Percentiles rank a stretch among this genome's conserved stretches.
phyloP scores from a whole-genome alignment of 2,329 filamentous ascomycete genomes.

The Diaporthe australafricana region DNA sequence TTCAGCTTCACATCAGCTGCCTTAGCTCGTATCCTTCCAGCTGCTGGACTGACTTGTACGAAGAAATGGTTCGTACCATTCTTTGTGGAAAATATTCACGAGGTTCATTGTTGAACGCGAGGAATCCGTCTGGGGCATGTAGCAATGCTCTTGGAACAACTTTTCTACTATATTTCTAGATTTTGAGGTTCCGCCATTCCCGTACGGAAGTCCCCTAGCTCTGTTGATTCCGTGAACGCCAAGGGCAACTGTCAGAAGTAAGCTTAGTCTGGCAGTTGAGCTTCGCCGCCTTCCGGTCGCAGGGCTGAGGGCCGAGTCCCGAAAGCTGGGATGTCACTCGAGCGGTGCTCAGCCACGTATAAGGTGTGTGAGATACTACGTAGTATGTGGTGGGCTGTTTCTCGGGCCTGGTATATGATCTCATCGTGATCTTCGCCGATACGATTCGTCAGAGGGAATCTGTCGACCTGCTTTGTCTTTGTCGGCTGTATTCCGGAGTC shows the following conservation, averaged over 20 bases:
- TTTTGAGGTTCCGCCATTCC: not conserved
- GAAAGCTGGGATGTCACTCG: not conserved
- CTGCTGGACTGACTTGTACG: not conserved
- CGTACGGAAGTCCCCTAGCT: not conserved
- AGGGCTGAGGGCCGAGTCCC: constrained; percentile 23
- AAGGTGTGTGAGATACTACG: constrained; percentile 28
- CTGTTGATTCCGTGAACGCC: not conserved
- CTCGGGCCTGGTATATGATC: constrained; percentile 5
- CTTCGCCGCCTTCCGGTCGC: not conserved
- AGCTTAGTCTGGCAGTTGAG: constrained; percentile 24
- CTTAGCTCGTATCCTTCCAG: constrained; percentile 18
- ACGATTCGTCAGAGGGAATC: not conserved
- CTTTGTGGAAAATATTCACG: not conserved
- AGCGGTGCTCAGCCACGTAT: constrained; percentile 27
- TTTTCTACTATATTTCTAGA: not conserved
- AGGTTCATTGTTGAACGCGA: not conserved
- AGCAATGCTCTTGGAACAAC: not conserved
- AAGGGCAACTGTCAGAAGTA: constrained; percentile 25
- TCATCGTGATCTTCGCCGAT: not conserved
- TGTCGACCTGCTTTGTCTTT: constrained; percentile 2
- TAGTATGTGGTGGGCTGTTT: constrained; percentile 15
- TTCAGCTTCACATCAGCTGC: constrained; percentile 10
- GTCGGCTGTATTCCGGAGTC: constrained; percentile 4
- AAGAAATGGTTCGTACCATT: not conserved
- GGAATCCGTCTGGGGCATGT: not conserved